Evolutionary conservation across 371 early-diverging fungal species (phyloP).

Genomic region (Homolaphlyctis polyrhiza): DNA sequence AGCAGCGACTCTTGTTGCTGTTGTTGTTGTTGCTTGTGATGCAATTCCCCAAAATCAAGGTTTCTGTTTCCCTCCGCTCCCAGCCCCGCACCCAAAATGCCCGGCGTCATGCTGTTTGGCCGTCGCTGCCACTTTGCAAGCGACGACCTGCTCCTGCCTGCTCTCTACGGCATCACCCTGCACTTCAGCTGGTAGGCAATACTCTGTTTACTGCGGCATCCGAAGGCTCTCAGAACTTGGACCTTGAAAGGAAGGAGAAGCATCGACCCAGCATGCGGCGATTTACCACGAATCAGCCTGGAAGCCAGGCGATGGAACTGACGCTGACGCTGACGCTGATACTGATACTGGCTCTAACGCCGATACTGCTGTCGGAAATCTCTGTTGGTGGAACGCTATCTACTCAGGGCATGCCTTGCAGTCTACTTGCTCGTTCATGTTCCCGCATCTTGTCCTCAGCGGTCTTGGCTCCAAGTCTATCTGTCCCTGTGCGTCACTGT

Average conservation of each 20-base stretch:
- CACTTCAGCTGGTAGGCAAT: conserved; percentile 14
- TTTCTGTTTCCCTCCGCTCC: too few relatives aligned
- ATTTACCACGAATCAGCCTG: too few relatives aligned
- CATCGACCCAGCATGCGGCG: too few relatives aligned
- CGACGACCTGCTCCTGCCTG: conserved; percentile 34
- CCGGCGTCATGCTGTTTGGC: background rate
- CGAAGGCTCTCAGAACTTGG: too few relatives aligned
- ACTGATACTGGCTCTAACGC: too few relatives aligned
- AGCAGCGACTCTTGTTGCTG: too few relatives aligned
- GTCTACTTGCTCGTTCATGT: conserved; percentile 9
- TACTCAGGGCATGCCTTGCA: conserved; percentile 11
- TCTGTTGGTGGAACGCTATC: background rate
- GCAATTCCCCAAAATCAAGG: too few relatives aligned
- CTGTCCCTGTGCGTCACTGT: conserved; percentile 9
- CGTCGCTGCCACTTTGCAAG: conserved; percentile 4
- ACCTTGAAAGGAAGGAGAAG: too few relatives aligned
- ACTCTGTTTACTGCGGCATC: too few relatives aligned
- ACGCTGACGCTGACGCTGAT: background rate
- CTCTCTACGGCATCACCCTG: conserved; percentile 14
- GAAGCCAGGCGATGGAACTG: background rate
- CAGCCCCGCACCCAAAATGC: background rate
- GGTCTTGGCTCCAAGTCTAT: conserved; percentile 13
- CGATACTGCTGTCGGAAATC: too few relatives aligned
- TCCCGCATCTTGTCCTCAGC: conserved; percentile 5
- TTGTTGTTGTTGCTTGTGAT: too few relatives aligned